These are phyloP conservation scores for Tuber calosporum DNA, from an alignment of 495 filamentous ascomycete species.

Conservation along the genomic window DNA sequence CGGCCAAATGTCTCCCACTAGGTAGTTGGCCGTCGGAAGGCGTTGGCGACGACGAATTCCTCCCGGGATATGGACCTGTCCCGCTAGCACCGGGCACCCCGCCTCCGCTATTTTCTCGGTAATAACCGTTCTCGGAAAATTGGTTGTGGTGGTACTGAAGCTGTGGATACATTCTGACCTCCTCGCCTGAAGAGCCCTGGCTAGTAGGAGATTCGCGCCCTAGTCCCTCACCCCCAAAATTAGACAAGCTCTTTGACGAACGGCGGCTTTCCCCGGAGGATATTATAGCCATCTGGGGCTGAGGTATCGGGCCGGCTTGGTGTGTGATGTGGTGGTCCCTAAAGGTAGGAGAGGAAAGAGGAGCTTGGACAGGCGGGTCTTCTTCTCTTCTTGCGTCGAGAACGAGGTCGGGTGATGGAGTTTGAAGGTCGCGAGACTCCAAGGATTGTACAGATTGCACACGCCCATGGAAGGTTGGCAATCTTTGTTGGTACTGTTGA, in stretches of 20 bases:
- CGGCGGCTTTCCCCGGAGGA: constrained; percentile 46
- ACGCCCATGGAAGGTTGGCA: constrained; percentile 36
- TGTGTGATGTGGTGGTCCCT: constrained; percentile 43
- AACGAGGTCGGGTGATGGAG: constrained; percentile 35
- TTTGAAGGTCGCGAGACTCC: constrained; percentile 34
- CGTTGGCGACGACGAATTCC: constrained; percentile 36
- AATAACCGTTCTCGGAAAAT: constrained; percentile 7
- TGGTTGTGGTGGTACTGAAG: constrained; percentile 54
- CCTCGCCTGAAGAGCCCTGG: constrained; percentile 22
- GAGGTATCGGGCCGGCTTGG: constrained; percentile 42
- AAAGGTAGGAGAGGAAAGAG: constrained; percentile 34
- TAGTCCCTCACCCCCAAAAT: constrained; percentile 16
- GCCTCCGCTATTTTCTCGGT: constrained; percentile 20
- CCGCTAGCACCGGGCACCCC: constrained; percentile 12
- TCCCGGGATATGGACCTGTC: constrained; percentile 19
- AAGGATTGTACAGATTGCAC: constrained; percentile 38
- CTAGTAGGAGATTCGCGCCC: constrained; percentile 36
- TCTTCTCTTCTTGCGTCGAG: constrained; percentile 23
- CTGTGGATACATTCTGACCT: constrained; percentile 42
- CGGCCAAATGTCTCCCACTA: constrained; percentile 26
- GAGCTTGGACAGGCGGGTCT: constrained; percentile 33
- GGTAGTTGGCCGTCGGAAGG: constrained; percentile 21
- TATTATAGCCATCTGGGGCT: constrained; percentile 45
- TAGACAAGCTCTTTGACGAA: constrained; percentile 33
- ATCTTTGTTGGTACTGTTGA: constrained; percentile 36